phyloP scores from a whole-genome alignment of 176 grass and related monocot genomes.

The Oryza glaberrima region DNA sequence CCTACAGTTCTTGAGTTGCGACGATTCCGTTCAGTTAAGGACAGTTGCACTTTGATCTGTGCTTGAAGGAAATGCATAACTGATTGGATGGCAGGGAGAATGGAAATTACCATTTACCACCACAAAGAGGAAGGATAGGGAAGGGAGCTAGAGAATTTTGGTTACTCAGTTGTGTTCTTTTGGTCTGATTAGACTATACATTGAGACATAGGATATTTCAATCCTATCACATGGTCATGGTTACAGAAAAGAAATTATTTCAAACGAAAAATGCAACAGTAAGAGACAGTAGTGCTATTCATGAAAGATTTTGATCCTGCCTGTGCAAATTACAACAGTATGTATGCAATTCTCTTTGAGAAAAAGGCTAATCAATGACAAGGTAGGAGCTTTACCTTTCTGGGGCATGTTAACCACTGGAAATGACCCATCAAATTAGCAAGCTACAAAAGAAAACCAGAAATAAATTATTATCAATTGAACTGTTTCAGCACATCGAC shows the following conservation, averaged over 20 bases:
- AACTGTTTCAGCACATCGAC: not conserved
- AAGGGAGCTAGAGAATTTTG: not conserved
- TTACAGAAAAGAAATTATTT: not conserved
- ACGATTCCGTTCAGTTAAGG: not conserved
- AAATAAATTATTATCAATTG: not conserved
- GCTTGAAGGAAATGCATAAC: not conserved
- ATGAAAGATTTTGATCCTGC: not conserved
- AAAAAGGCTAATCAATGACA: not conserved
- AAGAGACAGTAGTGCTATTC: not conserved
- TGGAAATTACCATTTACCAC: not conserved
- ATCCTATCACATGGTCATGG: not conserved
- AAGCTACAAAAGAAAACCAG: constrained; percentile 56
- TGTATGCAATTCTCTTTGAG: not conserved
- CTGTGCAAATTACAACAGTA: not conserved
- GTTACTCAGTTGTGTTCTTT: not conserved
- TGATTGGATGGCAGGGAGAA: not conserved
- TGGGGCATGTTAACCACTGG: constrained; percentile 83
- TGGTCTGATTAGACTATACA: not conserved
- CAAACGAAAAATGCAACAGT: not conserved
- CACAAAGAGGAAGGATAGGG: not conserved
- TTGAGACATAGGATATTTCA: not conserved
- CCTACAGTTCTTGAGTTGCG: not conserved
- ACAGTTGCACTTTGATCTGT: not conserved
- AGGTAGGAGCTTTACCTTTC: constrained; percentile 59
- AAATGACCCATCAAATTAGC: constrained; percentile 87